These are phyloP conservation scores for Wickerhamomyces bisporus DNA, from an alignment of 805 yeast genomes.

Conservation along the genomic window DNA sequence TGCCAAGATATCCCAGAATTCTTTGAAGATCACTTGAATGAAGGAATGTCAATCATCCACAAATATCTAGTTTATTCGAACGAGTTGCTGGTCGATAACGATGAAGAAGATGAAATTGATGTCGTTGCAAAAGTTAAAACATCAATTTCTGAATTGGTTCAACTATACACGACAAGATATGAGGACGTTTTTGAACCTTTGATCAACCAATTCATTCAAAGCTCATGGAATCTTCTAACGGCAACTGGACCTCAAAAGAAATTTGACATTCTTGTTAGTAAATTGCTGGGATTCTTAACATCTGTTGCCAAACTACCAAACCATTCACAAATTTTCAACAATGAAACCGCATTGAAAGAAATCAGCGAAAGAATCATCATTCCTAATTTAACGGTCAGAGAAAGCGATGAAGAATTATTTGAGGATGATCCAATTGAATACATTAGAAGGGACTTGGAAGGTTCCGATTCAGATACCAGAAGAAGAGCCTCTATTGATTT, in stretches of 20 bases:
- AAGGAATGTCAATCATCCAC: constrained; percentile 77
- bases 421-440: constrained; percentile 97
- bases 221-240: constrained; percentile 74
- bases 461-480: constrained; percentile 89
- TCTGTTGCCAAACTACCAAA: constrained; percentile 69
- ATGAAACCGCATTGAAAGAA: constrained; percentile 60
- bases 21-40: constrained; percentile 82
- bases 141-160: constrained; percentile 77
- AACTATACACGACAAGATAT: constrained; percentile 82
- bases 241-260: constrained; percentile 65
- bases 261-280: constrained; percentile 79
- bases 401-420: constrained; percentile 84
- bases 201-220: constrained; percentile 72
- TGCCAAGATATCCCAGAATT: constrained; percentile 98
- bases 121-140: constrained; percentile 69
- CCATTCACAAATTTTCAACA: constrained; percentile 60
- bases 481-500: constrained; percentile 92
- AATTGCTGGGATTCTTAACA: constrained; percentile 74
- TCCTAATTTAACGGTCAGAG: constrained; percentile 84
- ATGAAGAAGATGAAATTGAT: constrained; percentile 66
- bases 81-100: constrained; percentile 47
- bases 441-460: constrained; percentile 90
- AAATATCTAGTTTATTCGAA: constrained; percentile 67
- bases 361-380: constrained; percentile 78
- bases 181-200: constrained; percentile 85